Conservation (phyloP, 257 asterid species). For the Coffea canephora region DNA sequence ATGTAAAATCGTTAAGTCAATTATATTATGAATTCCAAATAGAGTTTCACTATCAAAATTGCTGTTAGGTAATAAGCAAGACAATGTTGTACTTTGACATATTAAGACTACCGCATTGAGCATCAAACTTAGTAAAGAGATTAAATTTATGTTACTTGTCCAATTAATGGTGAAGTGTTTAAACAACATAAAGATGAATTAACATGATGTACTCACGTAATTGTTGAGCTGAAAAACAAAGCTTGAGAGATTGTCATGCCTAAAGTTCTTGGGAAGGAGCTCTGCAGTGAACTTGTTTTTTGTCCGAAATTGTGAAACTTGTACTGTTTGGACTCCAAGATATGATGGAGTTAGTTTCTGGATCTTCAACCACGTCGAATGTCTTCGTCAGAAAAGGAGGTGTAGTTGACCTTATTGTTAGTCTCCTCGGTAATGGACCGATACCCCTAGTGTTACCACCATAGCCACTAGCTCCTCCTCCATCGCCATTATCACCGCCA, state of each 20-base stretch:
- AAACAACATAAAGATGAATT: too few relatives aligned
- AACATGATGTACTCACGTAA: slow-evolving; percentile 34
- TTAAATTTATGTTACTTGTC: too few relatives aligned
- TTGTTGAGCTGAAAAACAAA: slow-evolving; percentile 51
- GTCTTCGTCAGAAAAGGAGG: slow-evolving; percentile 44
- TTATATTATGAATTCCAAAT: background rate
- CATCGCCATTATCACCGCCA: background rate
- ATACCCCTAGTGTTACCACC: background rate
- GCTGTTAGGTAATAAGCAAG: background rate
- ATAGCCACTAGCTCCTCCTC: background rate
- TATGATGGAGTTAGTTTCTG: slow-evolving; percentile 32
- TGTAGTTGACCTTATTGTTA: slow-evolving; percentile 7
- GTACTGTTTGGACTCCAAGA: slow-evolving; percentile 40
- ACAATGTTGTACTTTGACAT: background rate
- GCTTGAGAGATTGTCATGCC: slow-evolving; percentile 44
- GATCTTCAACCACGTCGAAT: slow-evolving; percentile 40
- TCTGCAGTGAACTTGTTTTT: slow-evolving; percentile 29
- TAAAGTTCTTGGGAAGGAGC: slow-evolving; percentile 46
- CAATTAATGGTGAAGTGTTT: too few relatives aligned
- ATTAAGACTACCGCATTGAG: background rate
- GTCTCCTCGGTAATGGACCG: background rate
- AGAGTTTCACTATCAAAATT: background rate
- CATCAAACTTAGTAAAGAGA: background rate
- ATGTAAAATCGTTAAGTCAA: background rate
- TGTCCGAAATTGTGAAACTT: slow-evolving; percentile 45